phyloP scores from a whole-genome alignment of 805 yeast species.

The Schizosaccharomyces cryophilus region DNA sequence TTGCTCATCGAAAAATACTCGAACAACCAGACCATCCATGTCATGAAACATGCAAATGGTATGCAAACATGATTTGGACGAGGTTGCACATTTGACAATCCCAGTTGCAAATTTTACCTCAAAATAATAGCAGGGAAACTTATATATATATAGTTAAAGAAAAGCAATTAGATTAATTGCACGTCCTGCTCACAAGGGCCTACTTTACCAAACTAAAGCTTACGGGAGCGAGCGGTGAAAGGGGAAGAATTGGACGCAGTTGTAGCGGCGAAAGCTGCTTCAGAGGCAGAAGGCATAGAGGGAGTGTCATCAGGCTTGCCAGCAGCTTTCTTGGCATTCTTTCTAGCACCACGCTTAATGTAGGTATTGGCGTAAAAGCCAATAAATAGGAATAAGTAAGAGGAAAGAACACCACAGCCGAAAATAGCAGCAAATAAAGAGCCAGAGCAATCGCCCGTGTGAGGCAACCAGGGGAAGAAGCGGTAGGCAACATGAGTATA shows the following conservation, averaged over 20 bases:
- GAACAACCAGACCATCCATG: too few relatives aligned
- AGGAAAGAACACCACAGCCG: slow-evolving; percentile 68
- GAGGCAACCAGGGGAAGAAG: slow-evolving; percentile 44
- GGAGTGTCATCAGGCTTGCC: background rate
- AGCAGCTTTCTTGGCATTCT: background rate
- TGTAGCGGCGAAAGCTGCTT: background rate
- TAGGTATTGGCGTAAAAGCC: slow-evolving; percentile 9
- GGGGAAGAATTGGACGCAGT: background rate
- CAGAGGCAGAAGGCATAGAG: background rate
- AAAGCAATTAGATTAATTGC: too few relatives aligned
- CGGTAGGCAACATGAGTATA: slow-evolving; percentile 62
- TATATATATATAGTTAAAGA: too few relatives aligned
- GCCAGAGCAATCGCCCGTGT: slow-evolving; percentile 68
- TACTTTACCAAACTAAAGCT: background rate
- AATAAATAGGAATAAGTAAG: slow-evolving; percentile 72
- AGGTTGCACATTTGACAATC: too few relatives aligned
- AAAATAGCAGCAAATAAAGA: slow-evolving; percentile 74
- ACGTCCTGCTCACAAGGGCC: too few relatives aligned
- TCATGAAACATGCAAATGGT: too few relatives aligned
- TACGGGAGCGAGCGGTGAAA: slow-evolving; percentile 1
- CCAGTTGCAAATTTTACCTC: too few relatives aligned
- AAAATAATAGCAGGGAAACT: too few relatives aligned
- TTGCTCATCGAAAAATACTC: too few relatives aligned
- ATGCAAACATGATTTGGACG: too few relatives aligned
- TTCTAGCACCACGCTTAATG: background rate